Base-by-base conservation (phyloP, 352 stramenopile species). In the Phytophthora sp. region DNA sequence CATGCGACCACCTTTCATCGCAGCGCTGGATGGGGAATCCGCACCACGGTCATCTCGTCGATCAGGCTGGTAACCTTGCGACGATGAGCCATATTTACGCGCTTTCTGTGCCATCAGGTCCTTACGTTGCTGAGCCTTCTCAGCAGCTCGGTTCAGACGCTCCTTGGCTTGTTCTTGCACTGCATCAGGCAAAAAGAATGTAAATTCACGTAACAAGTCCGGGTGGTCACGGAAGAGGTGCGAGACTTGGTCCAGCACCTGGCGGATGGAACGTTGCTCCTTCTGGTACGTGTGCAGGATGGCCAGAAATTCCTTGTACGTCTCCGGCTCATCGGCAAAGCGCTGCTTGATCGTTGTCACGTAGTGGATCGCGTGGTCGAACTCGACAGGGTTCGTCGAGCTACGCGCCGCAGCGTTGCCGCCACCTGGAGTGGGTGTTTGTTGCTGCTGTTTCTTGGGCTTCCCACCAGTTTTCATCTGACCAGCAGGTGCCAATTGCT, bases 241-340 rank as follows among this genome's bases (percentile, higher is more conserved):
- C 5, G 97, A 99, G 0, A 99, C 97, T 86, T 99, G 96, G 74
- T 99, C 97, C 13, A 99, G 66, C 30, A 96, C 85, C 49, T 99
- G 94, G 53, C 98, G 98, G 60, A 99, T 99, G 8, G 93, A 97
- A 12, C 97, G 89, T 73, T 99, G 97, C 77, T 99, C 97, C 69
- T 99, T 99, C 79, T 99, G 98, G 76, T 99, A 99, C 16, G 97
- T 99, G 80, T 99, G 97, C 50, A 99, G 71, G 69, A 99, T 99
- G 58, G 99, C 97, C 21, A 99, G 77, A 76, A 99, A 99, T 58
- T 98, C 81, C 69, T 99, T 99, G 82, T 99, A 99, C 13, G 96
- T 99, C 71, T 99, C 95, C 0, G 97, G 96, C 63, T 99, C 94
- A 64, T 98, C 89, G 0, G 94, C 90, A 73, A 99, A 99, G 29